phyloP scores from a whole-genome alignment of 495 filamentous ascomycete species.

The Lasiosphaeria hispida region DNA sequence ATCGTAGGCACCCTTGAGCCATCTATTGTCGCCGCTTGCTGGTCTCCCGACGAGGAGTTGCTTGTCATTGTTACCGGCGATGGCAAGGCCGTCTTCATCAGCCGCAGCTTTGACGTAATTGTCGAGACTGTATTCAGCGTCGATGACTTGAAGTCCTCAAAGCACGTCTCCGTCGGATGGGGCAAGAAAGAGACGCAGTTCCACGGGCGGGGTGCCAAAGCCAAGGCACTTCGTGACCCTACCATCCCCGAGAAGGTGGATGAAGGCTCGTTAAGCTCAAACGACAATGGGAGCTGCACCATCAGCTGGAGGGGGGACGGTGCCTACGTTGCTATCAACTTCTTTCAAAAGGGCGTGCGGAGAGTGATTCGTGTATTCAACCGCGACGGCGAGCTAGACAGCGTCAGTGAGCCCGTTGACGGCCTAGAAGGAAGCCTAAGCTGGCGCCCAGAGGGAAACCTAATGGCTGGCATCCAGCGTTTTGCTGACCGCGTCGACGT shows the following conservation, averaged over 20 bases:
- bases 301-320: slow-evolving; percentile 97
- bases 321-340: slow-evolving; percentile 83
- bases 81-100: slow-evolving; percentile 87
- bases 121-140: slow-evolving; percentile 64
- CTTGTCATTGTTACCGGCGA: slow-evolving; percentile 77
- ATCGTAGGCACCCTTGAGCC: slow-evolving; percentile 92
- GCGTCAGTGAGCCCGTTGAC: slow-evolving; percentile 91
- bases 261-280: slow-evolving; percentile 67
- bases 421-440: slow-evolving; percentile 79
- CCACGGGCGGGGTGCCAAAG: slow-evolving; percentile 87
- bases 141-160: slow-evolving; percentile 81
- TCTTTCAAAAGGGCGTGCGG: slow-evolving; percentile 60
- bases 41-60: slow-evolving; percentile 94
- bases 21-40: slow-evolving; percentile 83
- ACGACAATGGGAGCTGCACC: slow-evolving; percentile 65
- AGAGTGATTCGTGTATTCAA: slow-evolving; percentile 85
- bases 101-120: slow-evolving; percentile 80
- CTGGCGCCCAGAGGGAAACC: slow-evolving; percentile 87
- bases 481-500: slow-evolving; percentile 69
- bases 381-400: slow-evolving; percentile 83
- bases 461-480: slow-evolving; percentile 81
- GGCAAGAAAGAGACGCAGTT: slow-evolving; percentile 98
- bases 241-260: slow-evolving; percentile 94
- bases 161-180: slow-evolving; percentile 98
- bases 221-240: slow-evolving; percentile 84